Percentiles rank a stretch among this genome's conserved stretches.
phyloP scores from a whole-genome alignment of 208 protist species.

The Acanthamoeba castellanii region DNA sequence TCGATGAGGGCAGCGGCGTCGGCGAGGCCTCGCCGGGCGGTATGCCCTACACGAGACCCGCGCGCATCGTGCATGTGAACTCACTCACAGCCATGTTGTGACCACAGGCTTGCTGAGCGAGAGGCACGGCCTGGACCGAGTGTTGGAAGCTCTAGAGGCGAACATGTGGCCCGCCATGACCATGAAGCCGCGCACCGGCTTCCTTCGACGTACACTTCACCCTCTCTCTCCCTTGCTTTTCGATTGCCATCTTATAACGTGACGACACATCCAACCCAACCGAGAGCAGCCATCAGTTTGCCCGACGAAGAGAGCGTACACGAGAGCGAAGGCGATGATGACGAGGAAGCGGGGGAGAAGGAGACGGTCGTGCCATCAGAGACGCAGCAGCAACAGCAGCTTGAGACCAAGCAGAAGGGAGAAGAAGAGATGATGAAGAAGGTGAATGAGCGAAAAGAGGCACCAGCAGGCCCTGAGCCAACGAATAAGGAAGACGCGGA shows the following conservation, averaged over 20 bases:
- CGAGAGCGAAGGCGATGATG: neutral
- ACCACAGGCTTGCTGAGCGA: neutral
- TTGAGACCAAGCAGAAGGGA: neutral
- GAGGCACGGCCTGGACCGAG: constrained; percentile 25
- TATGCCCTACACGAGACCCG: neutral
- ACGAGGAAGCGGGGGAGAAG: neutral
- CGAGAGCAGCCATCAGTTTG: neutral
- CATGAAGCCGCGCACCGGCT: constrained; percentile 43
- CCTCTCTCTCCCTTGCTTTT: neutral
- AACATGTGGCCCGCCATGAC: constrained; percentile 62
- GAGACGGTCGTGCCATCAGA: neutral
- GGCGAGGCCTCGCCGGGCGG: neutral
- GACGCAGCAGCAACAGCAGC: neutral
- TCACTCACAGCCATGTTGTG: neutral
- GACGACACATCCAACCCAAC: neutral
- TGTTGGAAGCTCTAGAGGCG: constrained; percentile 42
- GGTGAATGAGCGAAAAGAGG: neutral
- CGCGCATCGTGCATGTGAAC: neutral
- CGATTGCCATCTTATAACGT: neutral
- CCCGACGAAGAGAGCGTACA: neutral
- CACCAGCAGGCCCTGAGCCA: neutral
- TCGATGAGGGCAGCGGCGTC: neutral
- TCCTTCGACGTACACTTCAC: neutral
- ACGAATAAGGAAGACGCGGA: neutral
- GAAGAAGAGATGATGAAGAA: neutral